A percentile compares a stretch with the other conserved stretches of the same genome.
These are phyloP conservation scores for maize (Zea mays) DNA, from an alignment of 176 grass and related monocot species.

Conservation along the genomic window DNA sequence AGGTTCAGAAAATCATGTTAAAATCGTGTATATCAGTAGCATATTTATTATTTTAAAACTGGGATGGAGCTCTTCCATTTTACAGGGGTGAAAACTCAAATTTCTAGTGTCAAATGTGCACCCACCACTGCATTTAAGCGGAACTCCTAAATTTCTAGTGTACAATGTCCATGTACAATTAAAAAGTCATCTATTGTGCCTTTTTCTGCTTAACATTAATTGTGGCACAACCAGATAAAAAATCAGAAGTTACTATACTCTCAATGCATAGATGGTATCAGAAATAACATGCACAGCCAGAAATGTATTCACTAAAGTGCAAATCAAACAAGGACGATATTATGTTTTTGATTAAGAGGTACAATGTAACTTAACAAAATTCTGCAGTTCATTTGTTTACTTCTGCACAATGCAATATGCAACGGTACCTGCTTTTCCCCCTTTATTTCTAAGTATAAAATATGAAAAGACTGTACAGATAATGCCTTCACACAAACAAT, in stretches of 20 bases:
- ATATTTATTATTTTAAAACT: background rate
- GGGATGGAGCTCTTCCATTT: background rate
- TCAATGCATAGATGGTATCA: background rate
- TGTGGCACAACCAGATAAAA: background rate
- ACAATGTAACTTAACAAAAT: background rate
- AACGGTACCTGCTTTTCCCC: background rate
- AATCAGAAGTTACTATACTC: background rate
- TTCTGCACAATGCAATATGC: background rate
- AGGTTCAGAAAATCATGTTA: constrained; percentile 9
- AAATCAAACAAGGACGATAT: constrained; percentile 6
- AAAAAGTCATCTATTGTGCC: background rate
- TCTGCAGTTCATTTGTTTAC: background rate
- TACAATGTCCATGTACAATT: background rate
- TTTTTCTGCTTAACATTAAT: background rate
- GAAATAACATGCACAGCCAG: background rate
- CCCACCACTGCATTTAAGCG: background rate
- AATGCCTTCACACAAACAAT: background rate
- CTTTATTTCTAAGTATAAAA: background rate
- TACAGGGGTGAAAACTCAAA: background rate
- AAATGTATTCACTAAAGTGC: constrained; percentile 7
- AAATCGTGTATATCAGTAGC: background rate
- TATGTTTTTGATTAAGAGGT: background rate
- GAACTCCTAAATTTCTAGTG: background rate
- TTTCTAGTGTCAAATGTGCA: background rate
- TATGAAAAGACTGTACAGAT: background rate